phyloP scores from a whole-genome alignment of 2,329 filamentous ascomycete genomes.

The Cladosporium colombiae region DNA sequence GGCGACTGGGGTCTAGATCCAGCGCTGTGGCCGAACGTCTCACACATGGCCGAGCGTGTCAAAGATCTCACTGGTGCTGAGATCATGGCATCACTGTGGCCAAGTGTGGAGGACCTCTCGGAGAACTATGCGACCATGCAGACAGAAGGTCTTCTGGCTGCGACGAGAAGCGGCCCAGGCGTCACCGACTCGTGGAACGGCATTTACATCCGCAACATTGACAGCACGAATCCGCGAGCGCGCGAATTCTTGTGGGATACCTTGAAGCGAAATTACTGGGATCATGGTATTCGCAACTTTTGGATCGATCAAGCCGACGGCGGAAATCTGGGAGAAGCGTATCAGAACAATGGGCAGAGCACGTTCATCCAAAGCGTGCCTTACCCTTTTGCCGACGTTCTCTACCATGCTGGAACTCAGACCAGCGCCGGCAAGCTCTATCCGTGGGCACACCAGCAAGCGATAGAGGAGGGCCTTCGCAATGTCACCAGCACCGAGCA shows the following conservation, averaged over 20 bases:
- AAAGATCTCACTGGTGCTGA: slow-evolving; percentile 38
- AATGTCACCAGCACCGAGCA: slow-evolving; percentile 30
- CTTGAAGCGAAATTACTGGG: slow-evolving; percentile 36
- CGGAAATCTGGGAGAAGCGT: slow-evolving; percentile 40
- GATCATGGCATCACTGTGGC: slow-evolving; percentile 39
- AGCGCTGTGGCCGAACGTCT: slow-evolving; percentile 34
- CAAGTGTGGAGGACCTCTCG: slow-evolving; percentile 33
- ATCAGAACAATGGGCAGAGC: slow-evolving; percentile 41
- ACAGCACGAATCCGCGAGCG: slow-evolving; percentile 37
- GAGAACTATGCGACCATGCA: slow-evolving; percentile 35
- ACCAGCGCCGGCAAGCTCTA: slow-evolving; percentile 34
- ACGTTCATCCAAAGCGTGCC: slow-evolving; percentile 35
- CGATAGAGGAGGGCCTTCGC: slow-evolving; percentile 34
- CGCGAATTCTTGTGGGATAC: slow-evolving; percentile 35
- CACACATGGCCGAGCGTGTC: slow-evolving; percentile 31
- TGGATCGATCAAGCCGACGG: slow-evolving; percentile 42
- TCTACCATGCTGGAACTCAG: slow-evolving; percentile 37
- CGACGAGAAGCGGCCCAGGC: slow-evolving; percentile 33
- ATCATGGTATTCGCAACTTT: slow-evolving; percentile 38
- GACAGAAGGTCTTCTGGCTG: slow-evolving; percentile 31
- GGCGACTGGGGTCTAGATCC: slow-evolving; percentile 37
- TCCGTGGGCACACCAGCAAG: slow-evolving; percentile 36
- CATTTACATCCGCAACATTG: slow-evolving; percentile 35
- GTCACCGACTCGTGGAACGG: slow-evolving; percentile 37
- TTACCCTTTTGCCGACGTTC: slow-evolving; percentile 32